A percentile compares a stretch with the other conserved stretches of the same genome.
phyloP scores from a whole-genome alignment of 73 alveolate species.

The Symbiodinium natans region DNA sequence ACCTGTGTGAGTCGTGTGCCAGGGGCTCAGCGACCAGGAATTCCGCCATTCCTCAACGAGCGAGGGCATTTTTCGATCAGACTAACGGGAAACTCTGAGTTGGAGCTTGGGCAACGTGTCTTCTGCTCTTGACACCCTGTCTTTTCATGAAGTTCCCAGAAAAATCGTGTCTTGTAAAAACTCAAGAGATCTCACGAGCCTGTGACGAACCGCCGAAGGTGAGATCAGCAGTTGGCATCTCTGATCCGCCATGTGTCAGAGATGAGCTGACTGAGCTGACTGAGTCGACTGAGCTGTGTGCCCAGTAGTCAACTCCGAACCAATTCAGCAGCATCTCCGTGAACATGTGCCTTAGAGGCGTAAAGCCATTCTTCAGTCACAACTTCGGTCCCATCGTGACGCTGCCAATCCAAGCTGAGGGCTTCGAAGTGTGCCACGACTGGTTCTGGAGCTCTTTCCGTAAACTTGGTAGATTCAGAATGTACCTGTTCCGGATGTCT shows the following conservation, averaged over 20 bases:
- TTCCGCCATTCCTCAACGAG: neutral
- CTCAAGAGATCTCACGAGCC: too few relatives aligned
- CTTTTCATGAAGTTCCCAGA: too few relatives aligned
- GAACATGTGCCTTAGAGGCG: constrained; percentile 36
- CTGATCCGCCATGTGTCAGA: neutral
- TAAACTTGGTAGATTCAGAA: constrained; percentile 65
- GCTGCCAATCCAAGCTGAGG: neutral
- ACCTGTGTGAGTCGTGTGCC: too few relatives aligned
- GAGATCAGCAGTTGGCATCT: too few relatives aligned
- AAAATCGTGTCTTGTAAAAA: too few relatives aligned
- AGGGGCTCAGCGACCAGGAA: neutral
- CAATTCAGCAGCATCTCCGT: constrained; percentile 45
- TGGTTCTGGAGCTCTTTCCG: constrained; percentile 74
- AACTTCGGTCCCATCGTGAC: neutral
- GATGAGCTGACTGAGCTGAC: neutral
- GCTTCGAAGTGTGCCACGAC: constrained; percentile 85
- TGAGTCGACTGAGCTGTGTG: neutral
- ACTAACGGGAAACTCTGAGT: too few relatives aligned
- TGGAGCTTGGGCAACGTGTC: too few relatives aligned
- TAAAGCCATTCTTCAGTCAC: neutral
- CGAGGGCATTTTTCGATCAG: too few relatives aligned
- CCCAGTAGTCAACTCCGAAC: constrained; percentile 86
- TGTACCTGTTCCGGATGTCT: too few relatives aligned
- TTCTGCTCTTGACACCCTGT: too few relatives aligned
- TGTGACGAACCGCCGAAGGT: too few relatives aligned